Conservation (phyloP, 2,329 filamentous ascomycete species). For the Cladosporium halotolerans region DNA sequence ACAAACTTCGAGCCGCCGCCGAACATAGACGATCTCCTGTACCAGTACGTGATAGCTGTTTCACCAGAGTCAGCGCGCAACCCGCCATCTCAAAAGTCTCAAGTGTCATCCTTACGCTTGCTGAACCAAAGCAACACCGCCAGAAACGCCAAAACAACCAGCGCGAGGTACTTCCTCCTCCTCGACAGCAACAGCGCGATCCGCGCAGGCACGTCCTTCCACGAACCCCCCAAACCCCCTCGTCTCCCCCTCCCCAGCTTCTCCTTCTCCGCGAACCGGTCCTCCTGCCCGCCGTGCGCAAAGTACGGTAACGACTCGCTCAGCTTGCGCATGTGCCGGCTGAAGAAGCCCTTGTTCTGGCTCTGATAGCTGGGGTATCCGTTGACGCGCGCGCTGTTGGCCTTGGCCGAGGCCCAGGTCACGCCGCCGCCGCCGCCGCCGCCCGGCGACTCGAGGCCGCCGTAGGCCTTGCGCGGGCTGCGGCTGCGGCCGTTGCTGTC, state of each 20-base stretch:
- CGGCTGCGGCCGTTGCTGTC: slow-evolving; percentile 49
- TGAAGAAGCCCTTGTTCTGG: slow-evolving; percentile 79
- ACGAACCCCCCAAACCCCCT: neutral
- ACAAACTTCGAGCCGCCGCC: slow-evolving; percentile 89
- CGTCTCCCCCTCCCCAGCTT: slow-evolving; percentile 55
- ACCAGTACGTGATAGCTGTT: slow-evolving; percentile 53
- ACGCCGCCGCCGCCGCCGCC: slow-evolving; percentile 36
- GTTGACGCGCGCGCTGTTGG: slow-evolving; percentile 65
- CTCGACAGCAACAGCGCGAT: slow-evolving; percentile 25
- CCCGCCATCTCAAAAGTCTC: neutral
- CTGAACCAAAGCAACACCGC: slow-evolving; percentile 21
- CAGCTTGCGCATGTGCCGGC: slow-evolving; percentile 72
- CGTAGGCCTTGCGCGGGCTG: slow-evolving; percentile 22
- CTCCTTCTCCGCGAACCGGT: slow-evolving; percentile 66
- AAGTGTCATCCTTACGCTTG: slow-evolving; percentile 18
- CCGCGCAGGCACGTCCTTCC: slow-evolving; percentile 20
- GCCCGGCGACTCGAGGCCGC: slow-evolving; percentile 41
- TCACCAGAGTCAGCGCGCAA: neutral
- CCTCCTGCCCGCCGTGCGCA: slow-evolving; percentile 42
- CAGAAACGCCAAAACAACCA: slow-evolving; percentile 20
- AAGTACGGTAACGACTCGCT: slow-evolving; percentile 75
- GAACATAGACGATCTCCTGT: slow-evolving; percentile 64
- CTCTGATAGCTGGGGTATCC: slow-evolving; percentile 72
- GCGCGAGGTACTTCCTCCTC: slow-evolving; percentile 24
- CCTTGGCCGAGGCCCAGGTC: slow-evolving; percentile 78